Conservation (phyloP, 495 filamentous ascomycete species). For the Xylaria telfairii region DNA sequence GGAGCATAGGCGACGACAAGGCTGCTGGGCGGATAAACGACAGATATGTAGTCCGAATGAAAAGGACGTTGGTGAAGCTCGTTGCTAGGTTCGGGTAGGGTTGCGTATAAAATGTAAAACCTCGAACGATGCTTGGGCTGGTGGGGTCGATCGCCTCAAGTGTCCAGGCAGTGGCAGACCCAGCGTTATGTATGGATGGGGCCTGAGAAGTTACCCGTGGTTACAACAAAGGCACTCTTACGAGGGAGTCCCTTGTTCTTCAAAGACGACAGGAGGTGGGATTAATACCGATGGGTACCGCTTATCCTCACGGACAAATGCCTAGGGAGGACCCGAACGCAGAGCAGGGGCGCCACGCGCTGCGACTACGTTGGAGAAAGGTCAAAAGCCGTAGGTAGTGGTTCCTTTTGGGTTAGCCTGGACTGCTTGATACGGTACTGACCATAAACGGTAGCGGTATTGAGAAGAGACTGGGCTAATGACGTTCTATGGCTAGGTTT, state of each 20-base stretch:
- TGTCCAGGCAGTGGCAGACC: constrained; percentile 45
- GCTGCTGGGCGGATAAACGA: constrained; percentile 12
- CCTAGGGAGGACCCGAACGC: constrained; percentile 55
- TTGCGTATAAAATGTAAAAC: constrained; percentile 38
- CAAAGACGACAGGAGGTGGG: constrained; percentile 54
- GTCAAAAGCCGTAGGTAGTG: constrained; percentile 21
- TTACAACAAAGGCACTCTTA: constrained; percentile 51
- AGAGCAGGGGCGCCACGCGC: constrained; percentile 51
- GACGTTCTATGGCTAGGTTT: constrained; percentile 44
- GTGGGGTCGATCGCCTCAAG: constrained; percentile 49
- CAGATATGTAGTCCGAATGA: constrained; percentile 33
- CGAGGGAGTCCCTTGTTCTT: constrained; percentile 49
- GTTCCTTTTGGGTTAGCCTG: constrained; percentile 41
- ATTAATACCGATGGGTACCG: constrained; percentile 58
- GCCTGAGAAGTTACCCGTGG: constrained; percentile 48
- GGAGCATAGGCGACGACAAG: background rate
- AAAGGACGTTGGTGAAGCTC: constrained; percentile 29
- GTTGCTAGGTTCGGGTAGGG: constrained; percentile 31
- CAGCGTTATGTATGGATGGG: constrained; percentile 51
- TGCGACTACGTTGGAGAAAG: constrained; percentile 40
- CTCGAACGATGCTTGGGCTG: constrained; percentile 40
- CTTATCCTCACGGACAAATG: constrained; percentile 54
- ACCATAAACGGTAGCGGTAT: constrained; percentile 44
- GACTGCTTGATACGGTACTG: constrained; percentile 36
- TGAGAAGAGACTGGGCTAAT: constrained; percentile 42